Conservation (phyloP, 805 yeast species). For the Metschnikowia orientalis region DNA sequence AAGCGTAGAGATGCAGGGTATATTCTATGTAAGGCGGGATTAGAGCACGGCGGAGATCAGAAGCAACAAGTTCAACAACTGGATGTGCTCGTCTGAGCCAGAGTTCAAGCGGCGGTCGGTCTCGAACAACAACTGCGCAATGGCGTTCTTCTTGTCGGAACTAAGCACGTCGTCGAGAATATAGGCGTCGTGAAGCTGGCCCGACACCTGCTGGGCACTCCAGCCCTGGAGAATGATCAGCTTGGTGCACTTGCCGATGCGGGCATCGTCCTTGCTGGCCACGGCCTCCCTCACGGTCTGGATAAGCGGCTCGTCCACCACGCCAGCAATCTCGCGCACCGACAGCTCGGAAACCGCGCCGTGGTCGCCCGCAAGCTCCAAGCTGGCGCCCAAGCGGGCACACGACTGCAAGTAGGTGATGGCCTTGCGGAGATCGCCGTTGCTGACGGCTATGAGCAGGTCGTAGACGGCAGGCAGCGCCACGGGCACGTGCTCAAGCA, state of each 20-base stretch:
- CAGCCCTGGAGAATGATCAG: constrained; percentile 63
- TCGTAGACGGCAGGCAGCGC: constrained; percentile 50
- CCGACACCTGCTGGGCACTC: constrained; percentile 69
- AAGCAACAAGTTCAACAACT: constrained; percentile 58
- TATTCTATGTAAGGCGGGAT: too few species aligned
- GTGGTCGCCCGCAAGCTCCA: constrained; percentile 10
- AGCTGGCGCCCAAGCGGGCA: constrained; percentile 14
- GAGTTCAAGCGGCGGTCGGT: constrained; percentile 70
- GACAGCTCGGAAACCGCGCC: constrained; percentile 41
- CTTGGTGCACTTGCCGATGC: constrained; percentile 42
- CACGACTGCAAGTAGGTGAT: constrained; percentile 73
- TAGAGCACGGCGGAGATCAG: constrained; percentile 21
- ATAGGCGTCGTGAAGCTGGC: constrained; percentile 67
- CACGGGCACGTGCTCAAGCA: constrained; percentile 29
- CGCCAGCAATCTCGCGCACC: constrained; percentile 73
- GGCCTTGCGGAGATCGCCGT: constrained; percentile 91
- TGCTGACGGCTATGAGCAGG: constrained; percentile 65
- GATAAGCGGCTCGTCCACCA: constrained; percentile 52
- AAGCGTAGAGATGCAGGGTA: too few species aligned
- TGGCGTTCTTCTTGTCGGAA: constrained; percentile 55
- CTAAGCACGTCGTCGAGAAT: constrained; percentile 49
- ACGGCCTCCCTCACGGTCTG: constrained; percentile 35
- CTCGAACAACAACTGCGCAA: constrained; percentile 64
- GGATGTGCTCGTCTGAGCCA: constrained; percentile 89
- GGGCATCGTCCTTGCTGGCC: constrained; percentile 22